phyloP scores from a whole-genome alignment of 2,329 filamentous ascomycete species.

The Penicillium sp. region DNA sequence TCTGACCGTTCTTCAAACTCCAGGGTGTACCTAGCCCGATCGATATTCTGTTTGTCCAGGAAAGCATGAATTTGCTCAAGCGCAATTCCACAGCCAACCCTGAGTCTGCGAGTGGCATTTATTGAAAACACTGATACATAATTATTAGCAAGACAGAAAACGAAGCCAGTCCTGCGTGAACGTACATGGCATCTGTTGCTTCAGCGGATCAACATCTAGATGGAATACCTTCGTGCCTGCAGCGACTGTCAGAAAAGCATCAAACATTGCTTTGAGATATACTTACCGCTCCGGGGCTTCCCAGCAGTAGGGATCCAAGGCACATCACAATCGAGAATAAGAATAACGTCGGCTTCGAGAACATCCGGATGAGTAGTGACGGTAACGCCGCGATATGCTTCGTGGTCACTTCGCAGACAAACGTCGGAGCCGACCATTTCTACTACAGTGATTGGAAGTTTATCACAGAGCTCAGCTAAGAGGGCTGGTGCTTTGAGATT shows the following conservation, averaged over 20 bases:
- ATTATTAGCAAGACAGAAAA: constrained; percentile 24
- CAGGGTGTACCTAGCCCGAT: neutral
- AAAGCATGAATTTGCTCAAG: constrained; percentile 49
- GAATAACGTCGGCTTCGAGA: constrained; percentile 71
- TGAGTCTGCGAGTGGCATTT: constrained; percentile 41
- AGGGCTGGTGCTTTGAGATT: constrained; percentile 41
- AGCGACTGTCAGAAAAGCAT: constrained; percentile 24
- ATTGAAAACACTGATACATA: constrained; percentile 43
- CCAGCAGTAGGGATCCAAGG: constrained; percentile 81
- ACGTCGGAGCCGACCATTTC: constrained; percentile 50
- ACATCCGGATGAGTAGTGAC: constrained; percentile 72
- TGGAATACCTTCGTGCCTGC: constrained; percentile 58
- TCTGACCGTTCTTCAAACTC: constrained; percentile 8
- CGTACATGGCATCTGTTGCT: constrained; percentile 68
- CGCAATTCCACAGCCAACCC: constrained; percentile 44
- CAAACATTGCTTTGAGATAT: rapidly evolving
- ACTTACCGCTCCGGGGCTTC: constrained; percentile 40
- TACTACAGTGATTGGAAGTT: constrained; percentile 47
- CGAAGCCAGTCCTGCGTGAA: constrained; percentile 48
- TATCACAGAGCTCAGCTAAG: constrained; percentile 46
- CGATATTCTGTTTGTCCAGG: constrained; percentile 7
- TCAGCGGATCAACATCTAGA: constrained; percentile 63
- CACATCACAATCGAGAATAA: constrained; percentile 83
- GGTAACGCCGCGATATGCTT: constrained; percentile 63
- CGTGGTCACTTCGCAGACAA: constrained; percentile 43